Evolutionary conservation across 148 eudicot species (phyloP), one percentile per base, ranked within the genome.

Genomic region (Vaccinium corymbosum): DNA sequence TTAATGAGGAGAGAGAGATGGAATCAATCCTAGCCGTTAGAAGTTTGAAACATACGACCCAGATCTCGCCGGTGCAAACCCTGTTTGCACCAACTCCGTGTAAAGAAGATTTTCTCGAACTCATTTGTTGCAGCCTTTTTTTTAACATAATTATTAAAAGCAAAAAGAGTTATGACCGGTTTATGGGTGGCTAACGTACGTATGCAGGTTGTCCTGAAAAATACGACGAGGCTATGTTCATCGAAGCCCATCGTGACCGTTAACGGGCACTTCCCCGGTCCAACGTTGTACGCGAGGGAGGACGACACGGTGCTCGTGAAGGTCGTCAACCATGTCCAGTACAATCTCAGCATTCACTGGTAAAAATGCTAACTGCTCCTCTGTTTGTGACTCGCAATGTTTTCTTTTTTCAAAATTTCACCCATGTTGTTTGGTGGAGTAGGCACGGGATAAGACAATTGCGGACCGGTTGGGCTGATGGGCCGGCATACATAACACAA

Each of bases 401-500:
- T 22, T 64, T 64, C 1, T 13, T 64, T n/a, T 22, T 64, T 42
- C 46, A 42, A 64, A 64, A 64, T 64, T 64, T 64, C 32, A 0
- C 73, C 49, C 78, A 6, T 57, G 12, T 52, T 14, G 1, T 50
- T 51, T 13, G 56, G 25, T 19, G 48, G 42, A 48, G 7, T 32
- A 93, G 98, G 98, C 98, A 95, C 75, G 98, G 98, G 16, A 75
- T 95, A 0, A 85, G 93, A 12, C 98, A 95, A 70, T 81, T 92
- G 3, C 86, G 92, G 82, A 93, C 95, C 1, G 95, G 95, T 6
- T 95, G 98, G 98, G 84, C 97, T 0, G 98, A 95, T 49, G 98
- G 98, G 38, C 98, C 98, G 9, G 95, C 93, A n/a, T 95, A 93
- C 71, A 89, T 94, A 82, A 88, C 98, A 11, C 98, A 94, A 78